A percentile compares a stretch with the other conserved stretches of the same genome.
These are phyloP conservation scores for Immersiella caudata DNA, from an alignment of 495 filamentous ascomycete genomes.

Conservation along the genomic window DNA sequence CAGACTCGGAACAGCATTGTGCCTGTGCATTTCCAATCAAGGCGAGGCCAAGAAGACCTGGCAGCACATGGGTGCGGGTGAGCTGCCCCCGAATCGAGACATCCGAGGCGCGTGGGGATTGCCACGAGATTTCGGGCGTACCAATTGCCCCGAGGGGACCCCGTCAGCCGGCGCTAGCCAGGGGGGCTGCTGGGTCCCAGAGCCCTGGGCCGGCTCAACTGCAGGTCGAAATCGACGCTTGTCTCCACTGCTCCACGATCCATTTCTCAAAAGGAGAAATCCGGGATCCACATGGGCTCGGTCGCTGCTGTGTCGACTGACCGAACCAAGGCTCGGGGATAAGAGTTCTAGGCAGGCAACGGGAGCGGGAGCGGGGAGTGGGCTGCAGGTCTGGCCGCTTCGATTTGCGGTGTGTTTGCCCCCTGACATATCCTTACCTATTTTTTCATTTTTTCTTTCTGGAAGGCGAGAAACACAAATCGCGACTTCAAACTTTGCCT, in stretches of 20 bases:
- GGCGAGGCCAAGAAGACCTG: not conserved
- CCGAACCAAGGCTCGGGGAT: not conserved
- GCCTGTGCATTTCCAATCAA: not conserved
- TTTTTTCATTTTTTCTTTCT: not conserved
- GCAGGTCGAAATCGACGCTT: not conserved
- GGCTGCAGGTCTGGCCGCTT: not conserved
- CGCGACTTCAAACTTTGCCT: not conserved
- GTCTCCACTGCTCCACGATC: constrained; percentile 1
- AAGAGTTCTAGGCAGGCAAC: not conserved
- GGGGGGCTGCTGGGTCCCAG: not conserved
- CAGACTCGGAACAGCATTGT: not conserved
- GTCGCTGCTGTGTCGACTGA: not conserved
- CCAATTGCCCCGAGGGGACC: not conserved
- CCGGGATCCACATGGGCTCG: not conserved
- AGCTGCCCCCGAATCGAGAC: constrained; percentile 4
- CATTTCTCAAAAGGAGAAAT: not conserved
- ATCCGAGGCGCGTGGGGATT: constrained; percentile 6
- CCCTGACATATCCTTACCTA: not conserved
- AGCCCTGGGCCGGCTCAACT: not conserved
- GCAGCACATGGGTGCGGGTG: not conserved
- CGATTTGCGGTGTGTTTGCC: not conserved
- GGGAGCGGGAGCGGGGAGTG: not conserved
- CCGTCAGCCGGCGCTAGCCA: too few species aligned
- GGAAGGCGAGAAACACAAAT: not conserved
- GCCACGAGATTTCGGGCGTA: not conserved